These are phyloP conservation scores for Phaseolus lunatus DNA, from an alignment of 306 rosid genomes.

Conservation along the genomic window DNA sequence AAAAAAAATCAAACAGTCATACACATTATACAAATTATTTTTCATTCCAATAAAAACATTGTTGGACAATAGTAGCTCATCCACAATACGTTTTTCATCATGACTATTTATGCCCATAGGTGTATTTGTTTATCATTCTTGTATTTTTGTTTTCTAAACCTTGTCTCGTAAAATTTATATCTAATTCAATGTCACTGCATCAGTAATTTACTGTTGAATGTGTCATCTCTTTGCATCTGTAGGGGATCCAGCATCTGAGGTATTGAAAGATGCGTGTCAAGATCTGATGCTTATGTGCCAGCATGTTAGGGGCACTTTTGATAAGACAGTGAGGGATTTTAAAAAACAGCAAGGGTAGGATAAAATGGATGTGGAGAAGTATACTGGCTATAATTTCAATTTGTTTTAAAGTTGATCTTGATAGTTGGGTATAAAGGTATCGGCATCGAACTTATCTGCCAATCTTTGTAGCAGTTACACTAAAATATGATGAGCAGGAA, in stretches of 20 bases:
- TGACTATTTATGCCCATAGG: background rate
- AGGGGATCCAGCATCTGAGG: conserved; percentile 80
- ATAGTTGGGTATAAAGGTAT: background rate
- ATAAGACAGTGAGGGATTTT: conserved; percentile 55
- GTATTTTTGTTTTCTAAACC: background rate
- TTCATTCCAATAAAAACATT: background rate
- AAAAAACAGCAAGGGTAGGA: background rate
- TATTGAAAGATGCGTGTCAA: conserved; percentile 73
- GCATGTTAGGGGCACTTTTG: conserved; percentile 72
- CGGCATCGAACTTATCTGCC: background rate
- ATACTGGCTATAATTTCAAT: conserved; percentile 1
- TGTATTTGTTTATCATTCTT: background rate
- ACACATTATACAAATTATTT: background rate
- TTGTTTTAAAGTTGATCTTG: conserved; percentile 4
- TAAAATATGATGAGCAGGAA: background rate
- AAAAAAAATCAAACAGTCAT: background rate
- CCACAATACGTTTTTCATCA: background rate
- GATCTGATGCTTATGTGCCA: conserved; percentile 79
- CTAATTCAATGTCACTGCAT: background rate
- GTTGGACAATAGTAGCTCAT: background rate
- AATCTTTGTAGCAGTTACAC: background rate
- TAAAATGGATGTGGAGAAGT: conserved; percentile 44
- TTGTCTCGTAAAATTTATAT: background rate
- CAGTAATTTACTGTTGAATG: conserved; percentile 16
- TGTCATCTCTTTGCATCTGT: conserved; percentile 31